Percentiles rank a stretch among this genome's conserved stretches.
phyloP scores from a whole-genome alignment of 179 eudicot genomes.

The Gypsophila paniculata region DNA sequence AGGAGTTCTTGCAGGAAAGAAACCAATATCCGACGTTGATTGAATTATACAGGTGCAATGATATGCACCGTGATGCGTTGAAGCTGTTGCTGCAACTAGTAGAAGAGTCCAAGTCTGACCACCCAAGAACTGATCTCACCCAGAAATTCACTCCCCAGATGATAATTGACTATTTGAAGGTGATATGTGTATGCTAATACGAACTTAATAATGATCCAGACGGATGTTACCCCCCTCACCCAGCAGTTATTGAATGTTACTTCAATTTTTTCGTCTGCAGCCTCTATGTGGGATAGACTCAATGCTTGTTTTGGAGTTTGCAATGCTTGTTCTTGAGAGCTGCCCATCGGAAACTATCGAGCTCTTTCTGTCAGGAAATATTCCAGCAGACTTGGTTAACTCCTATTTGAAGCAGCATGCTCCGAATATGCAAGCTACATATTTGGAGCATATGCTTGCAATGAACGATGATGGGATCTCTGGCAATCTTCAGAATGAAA shows the following conservation, averaged over 20 bases:
- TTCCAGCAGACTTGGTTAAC: conserved; percentile 90
- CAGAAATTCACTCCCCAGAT: conserved; percentile 83
- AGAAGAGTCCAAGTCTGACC: conserved; percentile 71
- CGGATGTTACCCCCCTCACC: background rate
- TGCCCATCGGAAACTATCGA: conserved; percentile 88
- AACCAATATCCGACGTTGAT: conserved; percentile 57
- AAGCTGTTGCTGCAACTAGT: conserved; percentile 70
- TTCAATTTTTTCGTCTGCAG: conserved; percentile 50
- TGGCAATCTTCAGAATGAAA: conserved; percentile 90
- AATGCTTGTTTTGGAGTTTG: conserved; percentile 89
- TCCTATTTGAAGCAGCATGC: conserved; percentile 94
- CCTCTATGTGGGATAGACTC: conserved; percentile 92
- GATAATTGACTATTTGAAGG: conserved; percentile 94
- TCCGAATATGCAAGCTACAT: conserved; percentile 90
- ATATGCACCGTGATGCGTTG: conserved; percentile 90
- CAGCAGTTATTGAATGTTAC: conserved; percentile 16
- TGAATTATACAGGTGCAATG: conserved; percentile 76
- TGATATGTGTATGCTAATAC: conserved; percentile 27
- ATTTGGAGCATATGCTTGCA: conserved; percentile 85
- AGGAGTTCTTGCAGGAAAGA: conserved; percentile 77
- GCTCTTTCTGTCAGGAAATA: conserved; percentile 89
- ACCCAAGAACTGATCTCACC: conserved; percentile 51
- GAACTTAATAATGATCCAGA: background rate
- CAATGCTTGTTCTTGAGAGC: conserved; percentile 87
- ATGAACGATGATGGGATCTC: conserved; percentile 88